These are phyloP conservation scores for Clonostachys rhizophaga DNA, from an alignment of 2,329 filamentous ascomycete genomes.

Conservation along the genomic window DNA sequence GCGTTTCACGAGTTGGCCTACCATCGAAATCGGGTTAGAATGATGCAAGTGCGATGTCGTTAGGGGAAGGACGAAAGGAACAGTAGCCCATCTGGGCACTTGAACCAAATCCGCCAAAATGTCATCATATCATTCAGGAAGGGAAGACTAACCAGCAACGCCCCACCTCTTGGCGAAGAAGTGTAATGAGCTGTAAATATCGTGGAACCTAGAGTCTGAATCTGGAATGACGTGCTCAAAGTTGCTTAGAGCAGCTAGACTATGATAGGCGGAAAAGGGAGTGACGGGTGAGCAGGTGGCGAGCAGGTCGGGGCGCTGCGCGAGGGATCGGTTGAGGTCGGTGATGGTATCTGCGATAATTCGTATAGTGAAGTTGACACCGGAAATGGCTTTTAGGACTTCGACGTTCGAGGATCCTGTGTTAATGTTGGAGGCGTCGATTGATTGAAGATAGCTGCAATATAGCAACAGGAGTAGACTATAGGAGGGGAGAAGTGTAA, in stretches of 20 bases:
- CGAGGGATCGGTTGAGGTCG: conserved; percentile 23
- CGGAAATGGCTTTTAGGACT: conserved; percentile 24
- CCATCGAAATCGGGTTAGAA: conserved; percentile 5
- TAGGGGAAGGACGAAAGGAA: conserved; percentile 1
- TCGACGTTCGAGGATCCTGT: conserved; percentile 16
- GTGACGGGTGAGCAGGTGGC: conserved; percentile 24
- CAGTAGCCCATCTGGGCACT: not conserved
- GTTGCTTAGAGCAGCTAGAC: conserved; percentile 22
- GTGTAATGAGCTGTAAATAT: conserved; percentile 23
- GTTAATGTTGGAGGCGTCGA: conserved; percentile 13
- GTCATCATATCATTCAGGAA: not conserved
- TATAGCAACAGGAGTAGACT: conserved; percentile 26
- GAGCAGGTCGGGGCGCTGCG: conserved; percentile 19
- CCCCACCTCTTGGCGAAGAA: conserved; percentile 26
- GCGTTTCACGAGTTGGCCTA: conserved; percentile 18
- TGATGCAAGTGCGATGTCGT: not conserved
- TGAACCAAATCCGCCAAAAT: not conserved
- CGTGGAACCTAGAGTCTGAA: conserved; percentile 21
- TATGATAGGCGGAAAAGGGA: conserved; percentile 25
- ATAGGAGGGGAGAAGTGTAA: not conserved
- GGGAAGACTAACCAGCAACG: conserved; percentile 17
- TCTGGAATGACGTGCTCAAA: conserved; percentile 24
- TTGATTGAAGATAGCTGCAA: conserved; percentile 20
- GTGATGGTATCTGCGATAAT: conserved; percentile 27
- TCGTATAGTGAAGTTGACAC: conserved; percentile 27